A percentile compares a stretch with the other conserved stretches of the same genome.
Conservation (phyloP, 2,329 filamentous ascomycete species). For the Chaetomium olivaceum region DNA sequence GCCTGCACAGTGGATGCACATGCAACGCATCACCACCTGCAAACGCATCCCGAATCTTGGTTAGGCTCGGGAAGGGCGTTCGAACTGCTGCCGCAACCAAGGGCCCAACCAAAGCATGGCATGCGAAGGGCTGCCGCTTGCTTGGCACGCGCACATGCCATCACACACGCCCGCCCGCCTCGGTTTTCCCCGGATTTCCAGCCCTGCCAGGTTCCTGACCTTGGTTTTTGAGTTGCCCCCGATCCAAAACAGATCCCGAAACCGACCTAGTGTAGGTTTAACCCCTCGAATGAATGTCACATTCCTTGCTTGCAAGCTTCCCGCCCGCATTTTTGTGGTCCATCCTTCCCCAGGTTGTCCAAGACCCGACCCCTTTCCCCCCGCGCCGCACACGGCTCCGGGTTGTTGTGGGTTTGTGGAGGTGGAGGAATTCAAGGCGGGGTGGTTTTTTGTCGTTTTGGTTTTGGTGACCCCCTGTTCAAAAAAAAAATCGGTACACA, state of each 20-base stretch:
- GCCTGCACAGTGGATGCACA: neutral
- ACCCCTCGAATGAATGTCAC: neutral
- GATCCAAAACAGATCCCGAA: neutral
- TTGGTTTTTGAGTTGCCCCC: neutral
- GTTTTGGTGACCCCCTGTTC: too few species aligned
- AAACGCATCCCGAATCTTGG: neutral
- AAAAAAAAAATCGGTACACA: too few species aligned
- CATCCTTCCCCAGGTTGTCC: neutral
- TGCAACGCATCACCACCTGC: neutral
- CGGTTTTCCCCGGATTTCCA: slow-evolving; percentile 2
- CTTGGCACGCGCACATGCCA: neutral
- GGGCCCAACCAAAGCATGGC: neutral
- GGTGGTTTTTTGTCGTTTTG: neutral
- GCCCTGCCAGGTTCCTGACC: neutral
- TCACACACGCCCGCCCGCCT: too few species aligned
- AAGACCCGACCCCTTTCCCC: too few species aligned
- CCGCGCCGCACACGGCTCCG: neutral
- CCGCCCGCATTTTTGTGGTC: neutral
- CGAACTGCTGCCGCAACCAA: neutral
- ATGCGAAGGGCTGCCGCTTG: too few species aligned
- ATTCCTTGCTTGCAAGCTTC: neutral
- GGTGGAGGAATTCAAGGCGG: neutral
- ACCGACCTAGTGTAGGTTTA: neutral
- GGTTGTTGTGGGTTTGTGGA: neutral
- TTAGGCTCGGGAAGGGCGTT: neutral